phyloP scores from a whole-genome alignment of 495 filamentous ascomycete species.

The Trichoderma virens region DNA sequence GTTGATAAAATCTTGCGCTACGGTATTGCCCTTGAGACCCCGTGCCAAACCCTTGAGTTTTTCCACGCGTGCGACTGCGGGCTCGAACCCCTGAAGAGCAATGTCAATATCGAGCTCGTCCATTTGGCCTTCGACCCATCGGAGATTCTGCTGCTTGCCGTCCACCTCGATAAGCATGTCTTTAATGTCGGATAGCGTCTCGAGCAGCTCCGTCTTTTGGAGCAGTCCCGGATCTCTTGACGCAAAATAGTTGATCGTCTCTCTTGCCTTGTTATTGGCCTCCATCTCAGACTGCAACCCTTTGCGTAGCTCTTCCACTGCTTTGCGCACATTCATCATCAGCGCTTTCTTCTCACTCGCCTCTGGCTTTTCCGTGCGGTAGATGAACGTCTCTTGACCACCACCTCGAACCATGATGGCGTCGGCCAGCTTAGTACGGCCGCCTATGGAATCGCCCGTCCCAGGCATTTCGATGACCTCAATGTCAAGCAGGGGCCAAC shows the following conservation, averaged over 20 bases:
- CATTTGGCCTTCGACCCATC: slow-evolving; percentile 91
- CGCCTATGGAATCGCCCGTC: slow-evolving; percentile 45
- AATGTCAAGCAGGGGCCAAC: slow-evolving; percentile 90
- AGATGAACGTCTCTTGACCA: slow-evolving; percentile 88
- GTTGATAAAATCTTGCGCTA: slow-evolving; percentile 81
- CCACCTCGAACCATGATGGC: slow-evolving; percentile 83
- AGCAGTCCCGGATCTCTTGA: slow-evolving; percentile 62
- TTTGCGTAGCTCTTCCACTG: slow-evolving; percentile 82
- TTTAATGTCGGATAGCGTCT: slow-evolving; percentile 59
- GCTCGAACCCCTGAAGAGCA: slow-evolving; percentile 82
- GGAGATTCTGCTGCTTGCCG: slow-evolving; percentile 88
- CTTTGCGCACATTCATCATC: slow-evolving; percentile 81
- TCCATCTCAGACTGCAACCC: slow-evolving; percentile 75
- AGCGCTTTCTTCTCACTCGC: slow-evolving; percentile 68
- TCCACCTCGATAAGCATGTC: slow-evolving; percentile 91
- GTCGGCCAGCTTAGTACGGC: slow-evolving; percentile 65
- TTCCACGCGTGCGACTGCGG: slow-evolving; percentile 73
- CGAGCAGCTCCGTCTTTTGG: slow-evolving; percentile 63
- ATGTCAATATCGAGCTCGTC: slow-evolving; percentile 96
- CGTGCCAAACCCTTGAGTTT: slow-evolving; percentile 70
- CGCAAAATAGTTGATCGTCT: slow-evolving; percentile 74
- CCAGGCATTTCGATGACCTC: slow-evolving; percentile 82
- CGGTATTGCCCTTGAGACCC: slow-evolving; percentile 70
- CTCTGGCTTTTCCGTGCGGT: slow-evolving; percentile 69
- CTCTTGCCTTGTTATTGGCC: slow-evolving; percentile 64